Evolutionary conservation across 1,284 basidiomycete species (phyloP), one percentile per base, ranked within the genome.

Genomic region (Ustilago bromivora): DNA sequence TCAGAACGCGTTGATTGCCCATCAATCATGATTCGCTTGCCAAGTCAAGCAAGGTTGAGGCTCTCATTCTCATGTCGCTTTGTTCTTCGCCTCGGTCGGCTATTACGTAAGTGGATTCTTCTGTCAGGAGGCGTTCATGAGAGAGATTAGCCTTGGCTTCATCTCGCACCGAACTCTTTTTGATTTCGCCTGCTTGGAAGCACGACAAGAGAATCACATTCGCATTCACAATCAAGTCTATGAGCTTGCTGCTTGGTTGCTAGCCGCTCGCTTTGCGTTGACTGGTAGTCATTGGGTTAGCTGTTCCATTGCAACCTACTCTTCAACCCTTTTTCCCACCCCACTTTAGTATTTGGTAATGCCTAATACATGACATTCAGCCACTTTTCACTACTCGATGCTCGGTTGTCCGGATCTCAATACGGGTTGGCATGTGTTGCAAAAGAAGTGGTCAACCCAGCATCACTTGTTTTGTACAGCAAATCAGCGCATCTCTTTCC

Each of bases 401-500:
- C 7, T 41, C 5, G 35, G 54, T 56, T 56, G 54, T 43, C 54
- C 19, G 41, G 54, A 56, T 28, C 36, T 40, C 2, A 8, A 23
- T 9, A 12, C 36, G 38, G 38, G 23, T 40, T 51, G 10, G 49
- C 28, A 10, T 3, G 3, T 23, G 46, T n/a, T 15, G 15, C 13
- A 53, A 17, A 11, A 54, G 17, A 38, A 19, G 9, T 8, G 35
- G 38, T 19, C 23, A 56, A 40, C 54, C 54, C 35, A 38, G 38
- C 54, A 56, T 56, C 36, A 38, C n/a, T 40, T 23, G 38, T 15
- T 40, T 17, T 38, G 5, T 23, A 31, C 35, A 41, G 35, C 54
- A 43, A 56, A 56, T 41, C 54, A 56, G 54, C 38, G 38, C 38
- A 32, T 51, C 49, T 51, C 11, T 32, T 12, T 32, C 28, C 28